Conservation (phyloP, 2,329 filamentous ascomycete species). For the Trichoderma guizhouense region DNA sequence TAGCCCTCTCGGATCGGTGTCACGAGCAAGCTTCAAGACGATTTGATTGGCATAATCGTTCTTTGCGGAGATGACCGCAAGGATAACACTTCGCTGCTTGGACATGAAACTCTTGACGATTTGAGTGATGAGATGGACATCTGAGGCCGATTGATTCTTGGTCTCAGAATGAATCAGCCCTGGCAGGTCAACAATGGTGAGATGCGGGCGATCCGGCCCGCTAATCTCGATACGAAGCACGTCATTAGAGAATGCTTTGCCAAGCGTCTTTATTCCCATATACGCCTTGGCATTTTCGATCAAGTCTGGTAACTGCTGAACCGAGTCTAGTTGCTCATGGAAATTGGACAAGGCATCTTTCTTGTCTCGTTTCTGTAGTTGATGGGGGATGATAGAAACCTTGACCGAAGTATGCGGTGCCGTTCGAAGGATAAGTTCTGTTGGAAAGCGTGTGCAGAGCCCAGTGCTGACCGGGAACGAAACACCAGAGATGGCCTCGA, state of each 20-base stretch:
- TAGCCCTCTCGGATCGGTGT: slow-evolving; percentile 26
- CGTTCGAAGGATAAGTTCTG: slow-evolving; percentile 49
- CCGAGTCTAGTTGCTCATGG: background rate
- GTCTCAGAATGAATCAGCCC: slow-evolving; percentile 51
- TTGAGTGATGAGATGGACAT: slow-evolving; percentile 43
- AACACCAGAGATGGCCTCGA: slow-evolving; percentile 55
- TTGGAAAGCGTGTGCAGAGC: slow-evolving; percentile 55
- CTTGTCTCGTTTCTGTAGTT: slow-evolving; percentile 5
- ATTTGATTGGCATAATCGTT: slow-evolving; percentile 58
- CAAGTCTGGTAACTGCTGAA: slow-evolving; percentile 25
- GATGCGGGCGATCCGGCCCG: slow-evolving; percentile 47
- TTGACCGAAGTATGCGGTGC: slow-evolving; percentile 20
- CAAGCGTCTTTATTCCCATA: slow-evolving; percentile 47
- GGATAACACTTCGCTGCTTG: slow-evolving; percentile 54
- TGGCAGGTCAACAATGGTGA: slow-evolving; percentile 60
- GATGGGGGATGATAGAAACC: slow-evolving; percentile 24
- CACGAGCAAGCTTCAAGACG: slow-evolving; percentile 46
- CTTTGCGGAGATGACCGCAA: slow-evolving; percentile 56
- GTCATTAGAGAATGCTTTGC: slow-evolving; percentile 44
- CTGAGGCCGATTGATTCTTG: slow-evolving; percentile 43
- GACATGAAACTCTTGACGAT: slow-evolving; percentile 57
- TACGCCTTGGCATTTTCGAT: slow-evolving; percentile 38
- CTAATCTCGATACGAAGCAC: slow-evolving; percentile 48
- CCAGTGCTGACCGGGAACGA: slow-evolving; percentile 50
- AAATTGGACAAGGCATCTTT: slow-evolving; percentile 12